Base-by-base conservation (phyloP, 1,284 basidiomycete species). In the Fistulina hepatica region DNA sequence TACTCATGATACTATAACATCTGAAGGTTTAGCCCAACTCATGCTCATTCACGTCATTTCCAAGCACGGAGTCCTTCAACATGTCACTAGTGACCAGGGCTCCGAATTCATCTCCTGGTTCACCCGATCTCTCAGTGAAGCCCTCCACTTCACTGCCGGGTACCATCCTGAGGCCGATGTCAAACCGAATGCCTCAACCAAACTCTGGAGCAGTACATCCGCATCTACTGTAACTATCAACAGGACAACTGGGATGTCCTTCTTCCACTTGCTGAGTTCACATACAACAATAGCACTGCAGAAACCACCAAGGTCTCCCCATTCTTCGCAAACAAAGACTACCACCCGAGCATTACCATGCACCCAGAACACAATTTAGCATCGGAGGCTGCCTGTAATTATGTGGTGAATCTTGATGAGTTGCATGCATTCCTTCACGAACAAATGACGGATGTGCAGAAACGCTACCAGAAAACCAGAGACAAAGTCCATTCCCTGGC, bases 171-270 rank as follows among this genome's bases (percentile, higher is more conserved):
- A 69, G 41, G 56, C 61, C 1, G 59, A 73, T 39, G 69, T 0
- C 61, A 68, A 35, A 63, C 63, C 0, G 61, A 72, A 0, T 34
- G 50, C n/a, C n/a, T n/a, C n/a, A 70, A 71, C 43, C 63, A 67
- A 41, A 48, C 48, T 1, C 26, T 70, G 0, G 58, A 68, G 44
- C 53, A 58, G 11, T 62, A 58, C 42, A 46, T 65, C 6, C 46
- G 51, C 2, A 41, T 54, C 6, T 64, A 57, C 41, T 37, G 39
- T 34, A 51, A 54, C 36, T 57, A 65, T 43, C 33, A 58, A 22
- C 62, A 66, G 39, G 46, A 56, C 44, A 46, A 65, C 41, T 69
- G 64, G 66, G 35, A 41, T 0, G 31, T 47, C 0, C 47, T 54
- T 2, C 52, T 69, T 0, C 56, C 58, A 0, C 25, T 62, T 0